These are phyloP conservation scores for Colletotrichum euphorbiae DNA, from an alignment of 2,329 filamentous ascomycete species.

Conservation along the genomic window DNA sequence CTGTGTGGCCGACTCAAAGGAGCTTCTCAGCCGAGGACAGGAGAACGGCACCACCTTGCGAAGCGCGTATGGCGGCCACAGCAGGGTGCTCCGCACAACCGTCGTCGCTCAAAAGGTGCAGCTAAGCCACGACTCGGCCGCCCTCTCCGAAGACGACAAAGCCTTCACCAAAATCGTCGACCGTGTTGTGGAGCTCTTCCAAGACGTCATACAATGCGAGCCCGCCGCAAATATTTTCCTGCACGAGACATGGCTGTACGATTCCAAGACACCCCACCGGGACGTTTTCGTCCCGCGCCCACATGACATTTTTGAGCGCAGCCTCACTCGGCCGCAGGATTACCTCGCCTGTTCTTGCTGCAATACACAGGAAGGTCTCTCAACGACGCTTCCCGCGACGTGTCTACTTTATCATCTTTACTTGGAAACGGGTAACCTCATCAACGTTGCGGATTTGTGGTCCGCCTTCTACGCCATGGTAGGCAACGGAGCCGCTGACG, in stretches of 20 bases:
- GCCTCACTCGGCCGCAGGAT: constrained; percentile 78
- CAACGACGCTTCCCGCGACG: constrained; percentile 74
- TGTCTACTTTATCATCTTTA: constrained; percentile 84
- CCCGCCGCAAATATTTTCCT: constrained; percentile 64
- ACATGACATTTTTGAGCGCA: constrained; percentile 76
- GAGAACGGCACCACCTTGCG: constrained; percentile 66
- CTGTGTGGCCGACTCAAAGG: constrained; percentile 59
- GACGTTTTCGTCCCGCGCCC: constrained; percentile 82
- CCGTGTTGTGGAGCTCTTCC: constrained; percentile 62
- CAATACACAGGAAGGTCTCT: constrained; percentile 60
- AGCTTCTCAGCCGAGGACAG: constrained; percentile 58
- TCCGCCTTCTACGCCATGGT: constrained; percentile 77
- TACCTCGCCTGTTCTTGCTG: constrained; percentile 83
- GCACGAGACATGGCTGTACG: constrained; percentile 81
- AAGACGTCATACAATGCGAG: constrained; percentile 50
- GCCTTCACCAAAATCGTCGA: constrained; percentile 76
- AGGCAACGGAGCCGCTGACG: constrained; percentile 56
- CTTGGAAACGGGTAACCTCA: constrained; percentile 78
- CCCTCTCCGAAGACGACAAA: constrained; percentile 77
- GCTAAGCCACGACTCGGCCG: constrained; percentile 78
- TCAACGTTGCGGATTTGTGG: constrained; percentile 86
- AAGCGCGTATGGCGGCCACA: constrained; percentile 80
- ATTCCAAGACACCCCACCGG: constrained; percentile 74
- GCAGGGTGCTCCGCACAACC: constrained; percentile 78
- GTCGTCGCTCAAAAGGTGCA: constrained; percentile 86